Conservation (phyloP, 495 filamentous ascomycete species). For the Penicillium roqueforti region DNA sequence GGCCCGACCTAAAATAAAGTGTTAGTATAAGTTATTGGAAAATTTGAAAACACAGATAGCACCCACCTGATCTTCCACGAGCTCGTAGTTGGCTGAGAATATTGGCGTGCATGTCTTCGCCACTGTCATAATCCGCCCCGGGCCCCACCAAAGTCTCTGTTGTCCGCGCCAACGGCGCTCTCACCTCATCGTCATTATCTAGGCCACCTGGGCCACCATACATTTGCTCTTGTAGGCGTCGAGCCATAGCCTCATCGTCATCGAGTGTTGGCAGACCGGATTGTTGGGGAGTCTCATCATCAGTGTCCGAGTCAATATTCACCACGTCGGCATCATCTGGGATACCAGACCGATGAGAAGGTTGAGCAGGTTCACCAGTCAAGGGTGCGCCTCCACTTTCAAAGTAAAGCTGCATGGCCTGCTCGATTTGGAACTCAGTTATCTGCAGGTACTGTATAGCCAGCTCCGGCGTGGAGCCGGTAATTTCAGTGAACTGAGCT, state of each 20-base stretch:
- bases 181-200: slow-evolving; percentile 59
- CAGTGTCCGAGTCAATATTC: slow-evolving; percentile 69
- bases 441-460: slow-evolving; percentile 78
- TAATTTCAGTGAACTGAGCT: slow-evolving; percentile 58
- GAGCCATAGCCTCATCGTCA: slow-evolving; percentile 90
- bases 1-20: slow-evolving; percentile 41
- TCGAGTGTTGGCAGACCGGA: slow-evolving; percentile 47
- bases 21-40: slow-evolving; percentile 5
- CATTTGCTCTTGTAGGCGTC: slow-evolving; percentile 85
- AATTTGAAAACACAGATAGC: slow-evolving; percentile 3
- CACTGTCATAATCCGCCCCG: slow-evolving; percentile 52
- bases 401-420: slow-evolving; percentile 87
- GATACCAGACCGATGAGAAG: slow-evolving; percentile 24
- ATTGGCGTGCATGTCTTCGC: slow-evolving; percentile 57
- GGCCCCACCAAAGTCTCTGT: slow-evolving; percentile 88
- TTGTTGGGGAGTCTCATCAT: slow-evolving; percentile 41
- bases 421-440: slow-evolving; percentile 73
- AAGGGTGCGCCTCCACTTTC: slow-evolving; percentile 63
- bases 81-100: slow-evolving; percentile 63
- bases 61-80: slow-evolving; percentile 47
- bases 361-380: slow-evolving; percentile 37
- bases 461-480: slow-evolving; percentile 55
- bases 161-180: slow-evolving; percentile 86
- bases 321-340: slow-evolving; percentile 60
- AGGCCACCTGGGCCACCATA: slow-evolving; percentile 54